Base-by-base conservation (phyloP, 345 rosid genomes). In the Anastatica hierochuntica region DNA sequence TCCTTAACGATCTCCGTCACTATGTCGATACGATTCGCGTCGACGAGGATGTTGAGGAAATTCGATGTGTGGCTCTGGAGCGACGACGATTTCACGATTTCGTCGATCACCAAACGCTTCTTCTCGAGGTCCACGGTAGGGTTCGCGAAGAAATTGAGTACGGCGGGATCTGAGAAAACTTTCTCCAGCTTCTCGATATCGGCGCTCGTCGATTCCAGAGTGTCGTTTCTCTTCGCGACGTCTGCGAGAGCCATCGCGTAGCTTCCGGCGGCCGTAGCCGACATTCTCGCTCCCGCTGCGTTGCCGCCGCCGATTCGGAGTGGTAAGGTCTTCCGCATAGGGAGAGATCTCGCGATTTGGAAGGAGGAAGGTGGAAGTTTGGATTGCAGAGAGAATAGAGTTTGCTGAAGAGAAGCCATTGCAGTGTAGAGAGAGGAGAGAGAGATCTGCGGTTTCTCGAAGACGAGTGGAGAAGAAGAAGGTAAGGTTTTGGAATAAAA, bases 221-320 rank as follows among this genome's bases (percentile, higher is more conserved):
- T 66, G 45, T 76, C 58, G 79, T 73, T 84, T 23, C 79, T 55
- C 34, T 67, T 73, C 30, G 98, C 96, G 2, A 87, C 63, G 43
- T 87, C 96, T 13, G 81, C 87, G 0, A 90, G 67, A 1, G 96
- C 96, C 14, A 64, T 23, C n/a, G 95, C 96, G 77, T 87, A 90
- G 66, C 81, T 87, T 20, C 69, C 45, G 2, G 92, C 82, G 0
- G 76, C 89, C 1, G 85, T 54, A 0, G 85, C 77, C 4, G 77
- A 53, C 87, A 80, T 82, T 33, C 67, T 73, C n/a, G 80, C 62
- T 8, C 79, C 85, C 8, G 46, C 19, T 17, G 73, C 45, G 39
- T 74, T 42, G 12, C 80, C 58, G 21, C 68, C 37, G 52, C 66
- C 58, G 53, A 64, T 60, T 47, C 64, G 73, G 72, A 34, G 66